phyloP scores from a whole-genome alignment of 441 rosid species.

The Eruca vesicaria region DNA sequence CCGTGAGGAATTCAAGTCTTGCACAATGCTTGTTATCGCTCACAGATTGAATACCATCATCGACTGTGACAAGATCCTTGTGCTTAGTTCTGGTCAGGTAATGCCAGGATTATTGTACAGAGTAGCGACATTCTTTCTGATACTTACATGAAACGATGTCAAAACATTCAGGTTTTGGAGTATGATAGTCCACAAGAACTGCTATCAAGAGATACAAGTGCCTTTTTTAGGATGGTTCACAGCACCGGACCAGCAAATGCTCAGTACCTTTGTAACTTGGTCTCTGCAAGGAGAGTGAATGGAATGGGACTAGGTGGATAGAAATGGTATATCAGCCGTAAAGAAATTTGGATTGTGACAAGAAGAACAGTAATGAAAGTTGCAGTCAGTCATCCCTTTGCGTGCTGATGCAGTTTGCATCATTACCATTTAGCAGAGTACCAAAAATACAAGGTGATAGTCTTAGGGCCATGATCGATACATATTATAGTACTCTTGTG shows the following conservation, averaged over 20 bases:
- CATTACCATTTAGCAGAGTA: too few species aligned
- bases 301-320: conserved; percentile 7
- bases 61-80: conserved; percentile 79
- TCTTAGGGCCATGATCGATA: too few species aligned
- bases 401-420: too few species aligned
- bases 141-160: background rate
- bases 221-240: conserved; percentile 68
- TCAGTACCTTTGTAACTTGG: conserved; percentile 51
- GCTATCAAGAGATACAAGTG: conserved; percentile 49
- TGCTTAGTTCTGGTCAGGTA: conserved; percentile 90
- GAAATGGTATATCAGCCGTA: background rate
- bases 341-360: background rate
- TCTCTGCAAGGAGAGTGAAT: conserved; percentile 38
- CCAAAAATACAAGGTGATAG: too few species aligned
- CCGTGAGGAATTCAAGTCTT: conserved; percentile 80
- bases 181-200: conserved; percentile 51
- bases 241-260: conserved; percentile 70
- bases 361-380: too few species aligned
- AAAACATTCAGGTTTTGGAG: conserved; percentile 57
- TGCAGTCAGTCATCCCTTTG: too few species aligned
- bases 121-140: background rate
- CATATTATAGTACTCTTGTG: too few species aligned
- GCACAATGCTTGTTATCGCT: conserved; percentile 91
- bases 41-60: conserved; percentile 91
- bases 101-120: conserved; percentile 18